Evolutionary conservation across 306 rosid species (phyloP).

Genomic region (Prunus mume): DNA sequence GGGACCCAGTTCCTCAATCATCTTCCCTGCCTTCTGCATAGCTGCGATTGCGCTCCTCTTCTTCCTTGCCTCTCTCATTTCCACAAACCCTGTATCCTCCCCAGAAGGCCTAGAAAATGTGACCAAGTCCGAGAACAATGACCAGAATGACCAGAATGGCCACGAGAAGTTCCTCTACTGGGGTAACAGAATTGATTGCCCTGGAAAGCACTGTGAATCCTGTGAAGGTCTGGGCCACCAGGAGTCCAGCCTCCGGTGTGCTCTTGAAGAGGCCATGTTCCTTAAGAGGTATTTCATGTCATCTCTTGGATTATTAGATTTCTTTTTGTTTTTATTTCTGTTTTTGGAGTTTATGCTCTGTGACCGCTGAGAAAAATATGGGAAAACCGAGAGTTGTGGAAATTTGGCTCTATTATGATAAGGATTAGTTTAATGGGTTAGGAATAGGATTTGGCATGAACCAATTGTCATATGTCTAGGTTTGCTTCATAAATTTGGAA

Average conservation of each 20-base stretch:
- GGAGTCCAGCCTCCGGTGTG: constrained; percentile 96
- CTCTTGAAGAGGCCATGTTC: constrained; percentile 83
- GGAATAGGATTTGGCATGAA: not conserved
- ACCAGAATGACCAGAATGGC: constrained; percentile 20
- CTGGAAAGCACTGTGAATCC: constrained; percentile 81
- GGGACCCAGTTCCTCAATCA: constrained; percentile 50
- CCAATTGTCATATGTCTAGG: not conserved
- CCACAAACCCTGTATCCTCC: constrained; percentile 32
- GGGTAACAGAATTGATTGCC: constrained; percentile 89
- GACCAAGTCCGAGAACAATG: not conserved
- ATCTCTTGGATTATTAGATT: not conserved
- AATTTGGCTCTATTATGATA: not conserved
- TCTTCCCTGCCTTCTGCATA: constrained; percentile 32
- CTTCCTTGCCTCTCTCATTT: constrained; percentile 43
- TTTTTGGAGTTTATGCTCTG: not conserved
- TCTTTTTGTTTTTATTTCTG: not conserved
- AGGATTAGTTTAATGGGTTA: not conserved
- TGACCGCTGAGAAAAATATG: constrained; percentile 13
- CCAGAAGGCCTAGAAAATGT: constrained; percentile 12
- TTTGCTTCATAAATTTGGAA: not conserved
- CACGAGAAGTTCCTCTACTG: constrained; percentile 71
- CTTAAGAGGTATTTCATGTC: constrained; percentile 43
- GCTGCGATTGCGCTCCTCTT: constrained; percentile 45
- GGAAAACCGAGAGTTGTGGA: not conserved
- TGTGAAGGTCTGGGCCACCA: constrained; percentile 96